Conservation (phyloP, 2,329 filamentous ascomycete genomes). For the Botrytis deweyae region DNA sequence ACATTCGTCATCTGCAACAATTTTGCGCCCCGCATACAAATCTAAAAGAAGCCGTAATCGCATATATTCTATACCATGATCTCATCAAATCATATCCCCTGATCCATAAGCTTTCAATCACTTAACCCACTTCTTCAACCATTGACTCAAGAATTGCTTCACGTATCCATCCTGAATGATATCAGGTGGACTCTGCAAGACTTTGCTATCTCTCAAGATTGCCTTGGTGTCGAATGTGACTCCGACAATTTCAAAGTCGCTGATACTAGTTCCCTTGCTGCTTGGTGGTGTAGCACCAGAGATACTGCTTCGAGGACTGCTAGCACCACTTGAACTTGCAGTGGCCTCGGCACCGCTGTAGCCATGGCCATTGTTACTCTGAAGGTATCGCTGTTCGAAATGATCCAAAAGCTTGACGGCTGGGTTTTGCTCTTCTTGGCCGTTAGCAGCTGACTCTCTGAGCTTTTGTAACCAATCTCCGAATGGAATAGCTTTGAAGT, state of each 20-base stretch:
- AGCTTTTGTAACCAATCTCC: conserved; percentile 48
- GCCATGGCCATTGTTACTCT: conserved; percentile 17
- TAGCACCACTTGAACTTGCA: conserved; percentile 6
- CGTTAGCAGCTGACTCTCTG: conserved; percentile 48
- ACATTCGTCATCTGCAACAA: not conserved
- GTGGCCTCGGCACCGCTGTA: not conserved
- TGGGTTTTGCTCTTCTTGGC: conserved; percentile 34
- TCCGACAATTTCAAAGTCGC: conserved; percentile 16
- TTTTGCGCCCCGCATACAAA: not conserved
- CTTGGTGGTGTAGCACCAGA: conserved; percentile 1
- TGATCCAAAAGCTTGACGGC: conserved; percentile 21
- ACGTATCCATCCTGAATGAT: conserved; percentile 24
- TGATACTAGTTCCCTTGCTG: conserved; percentile 8
- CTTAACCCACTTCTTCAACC: conserved; percentile 20
- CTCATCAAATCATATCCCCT: not conserved
- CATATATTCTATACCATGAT: not conserved
- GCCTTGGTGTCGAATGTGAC: conserved; percentile 21
- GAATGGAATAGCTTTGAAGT: conserved; percentile 46
- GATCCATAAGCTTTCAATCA: not conserved
- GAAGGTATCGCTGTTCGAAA: conserved; percentile 22
- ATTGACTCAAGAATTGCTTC: conserved; percentile 17
- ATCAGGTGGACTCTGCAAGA: conserved; percentile 17
- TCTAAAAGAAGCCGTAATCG: not conserved
- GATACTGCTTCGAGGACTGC: conserved; percentile 7
- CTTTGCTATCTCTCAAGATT: conserved; percentile 17